These are phyloP conservation scores for Kodamaea kaohsiungensis DNA, from an alignment of 805 yeast species.

Conservation along the genomic window DNA sequence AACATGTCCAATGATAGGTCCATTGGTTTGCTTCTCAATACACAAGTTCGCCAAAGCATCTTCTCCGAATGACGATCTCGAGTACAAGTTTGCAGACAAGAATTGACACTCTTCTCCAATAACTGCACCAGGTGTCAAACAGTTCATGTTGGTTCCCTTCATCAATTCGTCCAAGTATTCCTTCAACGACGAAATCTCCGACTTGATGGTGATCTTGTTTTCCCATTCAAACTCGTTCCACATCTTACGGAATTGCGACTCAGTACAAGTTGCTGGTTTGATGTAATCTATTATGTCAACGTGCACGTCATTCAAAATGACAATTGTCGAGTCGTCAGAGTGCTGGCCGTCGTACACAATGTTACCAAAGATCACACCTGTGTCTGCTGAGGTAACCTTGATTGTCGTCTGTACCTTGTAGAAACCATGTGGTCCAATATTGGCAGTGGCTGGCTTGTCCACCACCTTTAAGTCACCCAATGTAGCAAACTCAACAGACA, in stretches of 20 bases:
- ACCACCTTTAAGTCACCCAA: conserved; percentile 94
- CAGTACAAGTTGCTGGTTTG: conserved; percentile 90
- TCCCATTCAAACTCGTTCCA: conserved; percentile 99
- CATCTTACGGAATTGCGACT: conserved; percentile 90
- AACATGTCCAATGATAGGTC: conserved; percentile 87
- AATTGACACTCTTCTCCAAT: conserved; percentile 88
- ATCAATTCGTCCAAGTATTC: conserved; percentile 76
- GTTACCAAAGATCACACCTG: conserved; percentile 97
- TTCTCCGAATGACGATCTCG: conserved; percentile 93
- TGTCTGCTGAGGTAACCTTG: conserved; percentile 95
- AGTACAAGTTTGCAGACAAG: conserved; percentile 90
- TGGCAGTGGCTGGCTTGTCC: conserved; percentile 85
- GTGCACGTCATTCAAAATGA: conserved; percentile 90
- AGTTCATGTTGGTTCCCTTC: conserved; percentile 88
- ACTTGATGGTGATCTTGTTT: conserved; percentile 88
- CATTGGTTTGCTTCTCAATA: conserved; percentile 76
- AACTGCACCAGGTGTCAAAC: conserved; percentile 90
- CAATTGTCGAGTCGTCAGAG: conserved; percentile 85
- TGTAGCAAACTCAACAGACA: conserved; percentile 93
- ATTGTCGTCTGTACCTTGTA: conserved; percentile 85
- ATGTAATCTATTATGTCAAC: conserved; percentile 97
- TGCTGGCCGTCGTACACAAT: conserved; percentile 95
- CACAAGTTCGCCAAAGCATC: conserved; percentile 96
- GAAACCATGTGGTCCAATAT: conserved; percentile 97
- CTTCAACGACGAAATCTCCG: conserved; percentile 64